phyloP scores from a whole-genome alignment of 768 basidiomycete species.

The Albatrellus ellisii region DNA sequence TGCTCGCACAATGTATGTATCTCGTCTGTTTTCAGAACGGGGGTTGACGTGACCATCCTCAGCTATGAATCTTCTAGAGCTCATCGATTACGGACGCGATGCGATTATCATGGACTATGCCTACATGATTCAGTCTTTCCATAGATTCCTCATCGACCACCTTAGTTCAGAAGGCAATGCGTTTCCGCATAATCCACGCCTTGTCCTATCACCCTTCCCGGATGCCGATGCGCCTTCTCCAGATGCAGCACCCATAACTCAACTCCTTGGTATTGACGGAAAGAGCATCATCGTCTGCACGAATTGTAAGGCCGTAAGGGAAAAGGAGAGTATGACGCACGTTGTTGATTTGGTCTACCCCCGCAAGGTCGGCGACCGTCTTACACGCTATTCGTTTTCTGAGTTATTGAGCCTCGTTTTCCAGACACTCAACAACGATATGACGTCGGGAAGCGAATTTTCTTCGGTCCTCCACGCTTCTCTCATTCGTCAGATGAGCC shows the following conservation, averaged over 20 bases:
- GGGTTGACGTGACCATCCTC: background rate
- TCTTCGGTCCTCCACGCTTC: conserved; percentile 59
- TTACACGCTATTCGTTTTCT: background rate
- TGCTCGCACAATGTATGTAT: conserved; percentile 66
- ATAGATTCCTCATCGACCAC: conserved; percentile 85
- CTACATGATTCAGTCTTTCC: conserved; percentile 88
- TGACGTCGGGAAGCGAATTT: conserved; percentile 38
- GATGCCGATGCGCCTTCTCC: conserved; percentile 19
- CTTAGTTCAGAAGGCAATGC: conserved; percentile 62
- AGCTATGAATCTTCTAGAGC: conserved; percentile 71
- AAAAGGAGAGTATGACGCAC: conserved; percentile 72
- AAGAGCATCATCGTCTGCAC: conserved; percentile 65
- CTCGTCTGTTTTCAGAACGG: background rate
- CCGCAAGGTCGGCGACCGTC: conserved; percentile 41
- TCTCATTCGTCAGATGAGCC: conserved; percentile 65
- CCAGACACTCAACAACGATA: conserved; percentile 22
- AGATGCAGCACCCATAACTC: conserved; percentile 64
- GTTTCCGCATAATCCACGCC: conserved; percentile 42
- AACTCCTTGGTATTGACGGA: conserved; percentile 72
- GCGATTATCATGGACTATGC: conserved; percentile 64
- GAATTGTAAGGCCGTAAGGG: conserved; percentile 55
- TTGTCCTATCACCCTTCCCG: conserved; percentile 25
- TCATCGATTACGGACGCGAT: conserved; percentile 82
- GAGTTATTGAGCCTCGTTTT: background rate
- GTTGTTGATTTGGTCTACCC: conserved; percentile 83